Base-by-base conservation (phyloP, 2,329 filamentous ascomycete genomes). In the Phaeoacremonium minimum region DNA sequence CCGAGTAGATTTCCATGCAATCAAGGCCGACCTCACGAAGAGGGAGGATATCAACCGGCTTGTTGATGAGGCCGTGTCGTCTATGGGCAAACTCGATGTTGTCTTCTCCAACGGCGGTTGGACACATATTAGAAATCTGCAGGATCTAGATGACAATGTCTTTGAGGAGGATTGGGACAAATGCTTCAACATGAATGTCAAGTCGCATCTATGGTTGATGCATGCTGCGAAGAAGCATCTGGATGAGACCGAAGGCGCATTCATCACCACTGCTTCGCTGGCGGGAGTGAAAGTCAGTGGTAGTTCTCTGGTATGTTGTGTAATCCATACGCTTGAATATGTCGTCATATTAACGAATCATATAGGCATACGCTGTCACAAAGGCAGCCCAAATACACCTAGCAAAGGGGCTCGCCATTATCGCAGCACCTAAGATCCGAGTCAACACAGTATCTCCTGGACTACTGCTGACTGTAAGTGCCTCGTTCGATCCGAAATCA, bases 41-140 rank as follows among this genome's bases (percentile, higher is more conserved):
- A 70, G 75, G 20, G 57, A 63, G 2, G 83, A 85, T 17, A 77
- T 85, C 43, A 57, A 66, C 33, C 63, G 66, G 1, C 68, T 82
- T 1, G 75, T 90, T 1, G 59, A 71, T 14, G 70, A 81, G 30
- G 73, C 77, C 2, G 67, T 81, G 32, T 60, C 70, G 17, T 60
- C 58, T n/a, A 68, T 87, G 44, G 84, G 82, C 5, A 77, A 81
- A 2, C 57, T 93, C n/a, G 86, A 93, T 60, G 71, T 88, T 28
- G 67, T 93, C 31, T 77, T 91, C 49, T 85, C 83, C 3, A 93
- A 93, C 57, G 84, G 83, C 7, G 73, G 73, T 4, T 77, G 72
- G 71, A 74, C 72, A 0, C 52, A 49, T 13, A 54, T 71, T 13
- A 58, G 67, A 11, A 55, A 70, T 34, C 60, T 75, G 31, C 52